Evolutionary conservation across 306 rosid genomes (phyloP), one percentile per base, ranked within the genome.

Genomic region (Echinosophora koreensis): DNA sequence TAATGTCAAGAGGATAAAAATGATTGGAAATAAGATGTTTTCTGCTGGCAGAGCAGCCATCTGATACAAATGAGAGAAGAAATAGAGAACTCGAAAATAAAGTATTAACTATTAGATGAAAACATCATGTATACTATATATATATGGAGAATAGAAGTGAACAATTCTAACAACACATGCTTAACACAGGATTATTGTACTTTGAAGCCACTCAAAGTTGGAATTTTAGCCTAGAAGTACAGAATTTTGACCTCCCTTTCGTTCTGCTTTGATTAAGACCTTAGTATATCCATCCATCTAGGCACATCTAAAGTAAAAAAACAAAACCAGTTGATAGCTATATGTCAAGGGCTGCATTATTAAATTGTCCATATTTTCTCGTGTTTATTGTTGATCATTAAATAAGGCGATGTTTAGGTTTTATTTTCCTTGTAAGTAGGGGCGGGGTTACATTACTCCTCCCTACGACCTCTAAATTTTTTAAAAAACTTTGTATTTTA

Each of bases 181-280:
- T 74, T 57, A 28, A 38, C 11, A 35, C n/a, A 42, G 34, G 65
- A 54, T 84, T 44, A 38, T 57, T 60, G 79, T 82, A 65, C 93
- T 86, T 89, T 63, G 38, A 89, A 91, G 94, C 71, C 64, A 88
- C 94, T 86, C 89, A 81, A 84, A 49, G 74, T 64, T 37, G 71
- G 80, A 74, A 80, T 66, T 52, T 83, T 82, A 73, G 56, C 77
- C 77, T 67, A 47, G 50, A 74, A 80, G 89, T 74, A 79, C 80
- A 37, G 27, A 83, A 79, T 61, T 74, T 88, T 79, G 85, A 83
- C 81, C 65, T 22, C 34, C 28, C 71, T 63, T 82, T 30, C 66
- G 28, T 66, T 81, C 61, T 83, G 77, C 91, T 65, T 87, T 12
- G 1, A 11, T 11, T 67, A 76, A 67, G 56, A 65, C 52, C 76